Conservation (phyloP, 306 rosid species). For the Clitoria ternatea region DNA sequence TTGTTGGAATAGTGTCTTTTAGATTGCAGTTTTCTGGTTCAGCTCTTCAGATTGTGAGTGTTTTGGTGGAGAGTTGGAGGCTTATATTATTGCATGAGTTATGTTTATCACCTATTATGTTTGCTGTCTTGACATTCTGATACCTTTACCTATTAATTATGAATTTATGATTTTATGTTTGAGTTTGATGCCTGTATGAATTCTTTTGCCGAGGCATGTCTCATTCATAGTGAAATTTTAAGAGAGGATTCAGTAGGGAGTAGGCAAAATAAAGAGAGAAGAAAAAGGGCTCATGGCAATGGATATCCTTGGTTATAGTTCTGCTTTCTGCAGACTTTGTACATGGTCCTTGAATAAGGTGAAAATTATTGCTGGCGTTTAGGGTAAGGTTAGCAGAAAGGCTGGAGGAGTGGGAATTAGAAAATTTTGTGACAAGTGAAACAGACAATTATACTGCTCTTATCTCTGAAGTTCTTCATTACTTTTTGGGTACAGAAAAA, state of each 20-base stretch:
- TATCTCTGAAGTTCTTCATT: no score
- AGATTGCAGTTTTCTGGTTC: conserved; percentile 9
- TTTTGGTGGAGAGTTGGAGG: neutral
- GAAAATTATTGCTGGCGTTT: neutral
- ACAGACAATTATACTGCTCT: neutral
- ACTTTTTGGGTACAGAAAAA: neutral
- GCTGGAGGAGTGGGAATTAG: neutral
- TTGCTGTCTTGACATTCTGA: conserved; percentile 2
- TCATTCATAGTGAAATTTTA: neutral
- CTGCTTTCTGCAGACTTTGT: neutral
- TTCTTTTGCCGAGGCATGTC: neutral
- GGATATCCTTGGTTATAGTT: neutral
- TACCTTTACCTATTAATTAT: neutral
- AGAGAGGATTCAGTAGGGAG: neutral
- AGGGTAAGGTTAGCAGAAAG: neutral
- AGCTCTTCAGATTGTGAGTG: neutral
- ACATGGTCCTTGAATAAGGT: neutral
- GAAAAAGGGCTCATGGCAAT: neutral
- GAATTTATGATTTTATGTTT: neutral
- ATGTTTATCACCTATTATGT: neutral
- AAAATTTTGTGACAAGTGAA: neutral
- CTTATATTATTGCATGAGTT: neutral
- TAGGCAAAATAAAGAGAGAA: neutral
- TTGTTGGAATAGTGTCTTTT: conserved; percentile 26
- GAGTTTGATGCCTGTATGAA: neutral